phyloP scores from a whole-genome alignment of 2,329 filamentous ascomycete species.

The Gaeumannomyces tritici region DNA sequence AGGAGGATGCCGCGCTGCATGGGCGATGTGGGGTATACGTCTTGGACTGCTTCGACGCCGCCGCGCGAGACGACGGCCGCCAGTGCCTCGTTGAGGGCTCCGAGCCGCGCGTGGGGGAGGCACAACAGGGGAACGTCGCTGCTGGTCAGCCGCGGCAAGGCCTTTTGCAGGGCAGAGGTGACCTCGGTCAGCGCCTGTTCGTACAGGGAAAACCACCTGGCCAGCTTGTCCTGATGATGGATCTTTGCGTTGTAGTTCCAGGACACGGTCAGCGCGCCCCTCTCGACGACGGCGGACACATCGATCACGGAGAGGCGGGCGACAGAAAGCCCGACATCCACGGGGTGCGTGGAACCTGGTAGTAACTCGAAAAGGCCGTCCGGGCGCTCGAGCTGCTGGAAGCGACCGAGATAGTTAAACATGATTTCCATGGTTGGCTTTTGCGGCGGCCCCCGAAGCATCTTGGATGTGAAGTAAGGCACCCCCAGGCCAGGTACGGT shows the following conservation, averaged over 20 bases:
- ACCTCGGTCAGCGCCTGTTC: neutral
- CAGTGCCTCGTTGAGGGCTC: no score
- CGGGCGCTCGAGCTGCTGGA: neutral
- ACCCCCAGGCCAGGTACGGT: no score
- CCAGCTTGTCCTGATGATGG: neutral
- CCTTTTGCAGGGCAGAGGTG: neutral
- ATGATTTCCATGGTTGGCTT: neutral
- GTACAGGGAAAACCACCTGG: neutral
- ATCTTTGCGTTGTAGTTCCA: neutral
- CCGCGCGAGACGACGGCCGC: no score
- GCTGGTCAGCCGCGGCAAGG: neutral
- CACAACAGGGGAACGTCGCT: neutral
- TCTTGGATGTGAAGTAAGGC: no score
- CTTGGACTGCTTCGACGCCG: conserved; percentile 6
- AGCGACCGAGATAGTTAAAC: neutral
- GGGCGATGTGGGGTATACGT: conserved; percentile 27
- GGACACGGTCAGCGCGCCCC: neutral
- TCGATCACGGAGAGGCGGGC: neutral
- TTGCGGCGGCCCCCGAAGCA: no score
- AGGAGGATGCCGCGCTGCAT: conserved; percentile 17
- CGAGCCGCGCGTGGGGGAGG: no score
- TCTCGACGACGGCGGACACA: neutral
- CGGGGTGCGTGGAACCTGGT: neutral
- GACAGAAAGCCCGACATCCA: neutral
- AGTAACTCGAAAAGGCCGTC: neutral